These are phyloP conservation scores for Saturnispora hagleri DNA, from an alignment of 805 yeast genomes.

Conservation along the genomic window DNA sequence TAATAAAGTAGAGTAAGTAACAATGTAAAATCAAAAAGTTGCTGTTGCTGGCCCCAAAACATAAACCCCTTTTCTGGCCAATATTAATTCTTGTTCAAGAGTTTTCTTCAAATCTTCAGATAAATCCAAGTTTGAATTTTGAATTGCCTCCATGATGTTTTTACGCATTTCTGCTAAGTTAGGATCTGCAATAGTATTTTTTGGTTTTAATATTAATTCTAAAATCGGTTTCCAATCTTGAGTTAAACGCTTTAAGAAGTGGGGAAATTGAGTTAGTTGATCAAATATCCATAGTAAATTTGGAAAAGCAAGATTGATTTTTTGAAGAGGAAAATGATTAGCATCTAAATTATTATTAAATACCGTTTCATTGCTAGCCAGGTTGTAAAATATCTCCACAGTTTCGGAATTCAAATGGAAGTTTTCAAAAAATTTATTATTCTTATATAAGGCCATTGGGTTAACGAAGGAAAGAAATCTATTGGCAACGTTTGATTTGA, in stretches of 20 bases:
- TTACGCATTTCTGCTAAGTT: neutral
- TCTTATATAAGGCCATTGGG: constrained; percentile 16
- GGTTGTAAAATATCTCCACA: constrained; percentile 19
- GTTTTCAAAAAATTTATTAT: constrained; percentile 12
- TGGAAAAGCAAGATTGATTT: constrained; percentile 11
- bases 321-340: constrained; percentile 3
- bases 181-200: constrained; percentile 3
- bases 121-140: neutral
- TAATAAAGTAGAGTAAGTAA: neutral
- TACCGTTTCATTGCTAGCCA: constrained; percentile 15
- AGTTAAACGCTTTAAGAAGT: constrained; percentile 20
- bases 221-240: constrained; percentile 16
- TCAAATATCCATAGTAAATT: constrained; percentile 9
- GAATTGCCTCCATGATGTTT: neutral
- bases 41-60: constrained; percentile 9
- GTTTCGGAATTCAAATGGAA: constrained; percentile 19
- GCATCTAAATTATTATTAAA: constrained; percentile 16
- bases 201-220: constrained; percentile 1
- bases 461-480: constrained; percentile 22
- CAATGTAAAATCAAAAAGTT: neutral
- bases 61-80: constrained; percentile 1
- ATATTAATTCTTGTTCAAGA: neutral
- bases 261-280: constrained; percentile 15
- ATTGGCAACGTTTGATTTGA: constrained; percentile 13
- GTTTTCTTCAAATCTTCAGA: neutral